A percentile compares a stretch with the other conserved stretches of the same genome.
Evolutionary conservation across 164 flowering plant species (phyloP).

Genomic region (Aristolochia californica): DNA sequence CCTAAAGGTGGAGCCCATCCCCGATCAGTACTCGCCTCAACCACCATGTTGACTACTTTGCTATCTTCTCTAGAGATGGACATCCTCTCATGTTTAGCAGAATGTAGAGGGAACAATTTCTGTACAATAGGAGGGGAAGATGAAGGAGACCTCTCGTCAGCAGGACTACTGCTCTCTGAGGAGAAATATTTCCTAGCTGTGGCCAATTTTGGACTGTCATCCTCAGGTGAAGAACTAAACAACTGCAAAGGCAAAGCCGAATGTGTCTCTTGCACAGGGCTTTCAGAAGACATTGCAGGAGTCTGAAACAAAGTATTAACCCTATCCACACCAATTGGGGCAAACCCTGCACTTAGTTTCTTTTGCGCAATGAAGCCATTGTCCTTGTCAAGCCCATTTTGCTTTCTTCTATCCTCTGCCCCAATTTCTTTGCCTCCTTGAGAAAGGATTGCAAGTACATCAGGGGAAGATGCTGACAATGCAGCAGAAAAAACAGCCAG

Average conservation of each 20-base stretch:
- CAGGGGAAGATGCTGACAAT: conserved; percentile 33
- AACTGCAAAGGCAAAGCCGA: conserved; percentile 57
- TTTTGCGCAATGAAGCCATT: conserved; percentile 19
- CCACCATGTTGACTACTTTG: conserved; percentile 13
- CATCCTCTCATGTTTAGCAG: conserved; percentile 32
- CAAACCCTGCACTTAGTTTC: conserved; percentile 20
- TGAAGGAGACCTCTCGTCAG: conserved; percentile 67
- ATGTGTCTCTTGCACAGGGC: conserved; percentile 32
- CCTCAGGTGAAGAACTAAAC: conserved; percentile 61
- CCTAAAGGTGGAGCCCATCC: conserved; percentile 41
- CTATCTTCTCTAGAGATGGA: conserved; percentile 23
- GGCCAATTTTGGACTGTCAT: conserved; percentile 43
- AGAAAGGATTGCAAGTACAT: conserved; percentile 27
- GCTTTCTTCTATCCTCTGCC: conserved; percentile 29
- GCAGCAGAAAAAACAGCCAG: conserved; percentile 59
- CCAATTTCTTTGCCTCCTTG: conserved; percentile 34
- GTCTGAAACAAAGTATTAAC: conserved; percentile 44
- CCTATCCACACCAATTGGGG: conserved; percentile 29
- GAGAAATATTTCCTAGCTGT: conserved; percentile 61
- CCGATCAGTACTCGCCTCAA: conserved; percentile 26
- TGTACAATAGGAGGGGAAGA: conserved; percentile 65
- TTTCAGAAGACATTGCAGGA: conserved; percentile 46
- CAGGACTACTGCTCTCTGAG: conserved; percentile 78
- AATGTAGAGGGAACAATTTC: conserved; percentile 56
- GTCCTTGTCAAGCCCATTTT: conserved; percentile 23